Conservation (phyloP, 108 stramenopile species). For the Cyclotella sp. region DNA sequence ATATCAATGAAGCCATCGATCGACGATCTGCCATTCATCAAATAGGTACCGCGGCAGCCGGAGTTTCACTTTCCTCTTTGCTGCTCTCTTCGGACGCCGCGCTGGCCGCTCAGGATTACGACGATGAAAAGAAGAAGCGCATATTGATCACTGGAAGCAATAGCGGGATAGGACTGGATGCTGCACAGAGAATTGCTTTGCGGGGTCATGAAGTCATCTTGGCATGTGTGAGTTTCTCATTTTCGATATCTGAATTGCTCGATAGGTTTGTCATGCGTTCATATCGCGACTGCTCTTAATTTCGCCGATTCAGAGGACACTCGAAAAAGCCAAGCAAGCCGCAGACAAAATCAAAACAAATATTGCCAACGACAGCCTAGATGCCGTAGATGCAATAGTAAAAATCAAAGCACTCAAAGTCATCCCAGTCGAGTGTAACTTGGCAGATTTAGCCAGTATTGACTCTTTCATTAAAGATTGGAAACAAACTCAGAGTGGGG, state of each 20-base stretch:
- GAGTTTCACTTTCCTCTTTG: constrained; percentile 17
- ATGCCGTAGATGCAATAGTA: constrained; percentile 37
- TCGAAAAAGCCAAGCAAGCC: constrained; percentile 68
- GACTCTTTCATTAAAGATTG: constrained; percentile 55
- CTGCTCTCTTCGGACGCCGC: constrained; percentile 15
- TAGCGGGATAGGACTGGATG: constrained; percentile 87
- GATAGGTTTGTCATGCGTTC: background rate
- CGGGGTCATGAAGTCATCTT: constrained; percentile 70
- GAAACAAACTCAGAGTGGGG: constrained; percentile 15
- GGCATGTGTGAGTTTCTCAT: constrained; percentile 58
- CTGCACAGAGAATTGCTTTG: constrained; percentile 62
- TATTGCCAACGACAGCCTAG: constrained; percentile 43
- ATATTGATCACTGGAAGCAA: constrained; percentile 63
- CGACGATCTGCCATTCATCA: constrained; percentile 20
- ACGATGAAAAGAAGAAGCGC: constrained; percentile 26
- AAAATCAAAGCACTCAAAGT: constrained; percentile 51
- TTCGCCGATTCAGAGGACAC: constrained; percentile 51
- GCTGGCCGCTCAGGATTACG: constrained; percentile 11
- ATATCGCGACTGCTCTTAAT: background rate
- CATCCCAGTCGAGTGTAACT: constrained; percentile 81
- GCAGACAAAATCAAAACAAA: constrained; percentile 48
- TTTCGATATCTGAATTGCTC: background rate
- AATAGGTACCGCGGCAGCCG: constrained; percentile 3
- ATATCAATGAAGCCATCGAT: constrained; percentile 1
- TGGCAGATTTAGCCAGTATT: constrained; percentile 71